Percentiles rank a stretch among this genome's conserved stretches.
These are phyloP conservation scores for Triglochin maritima DNA, from an alignment of 106 monocot genomes.

Conservation along the genomic window DNA sequence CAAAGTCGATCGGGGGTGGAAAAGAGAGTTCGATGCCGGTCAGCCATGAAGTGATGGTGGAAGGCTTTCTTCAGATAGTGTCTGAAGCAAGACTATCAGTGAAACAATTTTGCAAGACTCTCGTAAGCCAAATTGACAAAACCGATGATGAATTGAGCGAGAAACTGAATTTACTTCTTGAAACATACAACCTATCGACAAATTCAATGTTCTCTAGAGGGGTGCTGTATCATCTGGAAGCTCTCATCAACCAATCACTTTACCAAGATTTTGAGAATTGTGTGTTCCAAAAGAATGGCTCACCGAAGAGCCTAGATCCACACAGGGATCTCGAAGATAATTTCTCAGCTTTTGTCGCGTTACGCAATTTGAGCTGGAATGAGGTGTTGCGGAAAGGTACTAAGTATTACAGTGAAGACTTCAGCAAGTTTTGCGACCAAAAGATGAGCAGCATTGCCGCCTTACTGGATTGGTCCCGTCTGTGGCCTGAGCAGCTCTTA, in stretches of 20 bases:
- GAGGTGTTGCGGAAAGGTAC: slow-evolving; percentile 72
- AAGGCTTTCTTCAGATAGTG: slow-evolving; percentile 92
- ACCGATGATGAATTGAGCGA: slow-evolving; percentile 28
- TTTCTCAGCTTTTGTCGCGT: slow-evolving; percentile 64
- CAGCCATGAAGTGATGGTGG: slow-evolving; percentile 81
- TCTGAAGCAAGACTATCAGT: slow-evolving; percentile 83
- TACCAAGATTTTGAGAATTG: slow-evolving; percentile 97
- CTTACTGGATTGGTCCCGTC: slow-evolving; percentile 38
- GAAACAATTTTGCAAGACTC: slow-evolving; percentile 70
- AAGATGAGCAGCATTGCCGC: slow-evolving; percentile 65
- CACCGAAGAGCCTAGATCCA: slow-evolving; percentile 57
- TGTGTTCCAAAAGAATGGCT: slow-evolving; percentile 55
- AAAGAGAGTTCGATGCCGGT: slow-evolving; percentile 54
- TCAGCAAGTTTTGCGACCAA: slow-evolving; percentile 75
- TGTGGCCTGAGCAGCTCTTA: slow-evolving; percentile 63
- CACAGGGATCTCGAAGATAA: slow-evolving; percentile 48
- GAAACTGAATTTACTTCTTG: slow-evolving; percentile 41
- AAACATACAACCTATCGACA: slow-evolving; percentile 25
- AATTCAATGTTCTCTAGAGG: slow-evolving; percentile 32
- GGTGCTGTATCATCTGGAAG: slow-evolving; percentile 66
- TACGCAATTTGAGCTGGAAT: slow-evolving; percentile 81
- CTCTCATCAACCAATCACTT: slow-evolving; percentile 47
- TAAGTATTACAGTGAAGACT: slow-evolving; percentile 63
- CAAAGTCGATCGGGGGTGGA: slow-evolving; percentile 25
- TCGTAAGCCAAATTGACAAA: slow-evolving; percentile 47